Evolutionary conservation across 1,284 basidiomycete genomes (phyloP).

Genomic region (Naganishia sp.): DNA sequence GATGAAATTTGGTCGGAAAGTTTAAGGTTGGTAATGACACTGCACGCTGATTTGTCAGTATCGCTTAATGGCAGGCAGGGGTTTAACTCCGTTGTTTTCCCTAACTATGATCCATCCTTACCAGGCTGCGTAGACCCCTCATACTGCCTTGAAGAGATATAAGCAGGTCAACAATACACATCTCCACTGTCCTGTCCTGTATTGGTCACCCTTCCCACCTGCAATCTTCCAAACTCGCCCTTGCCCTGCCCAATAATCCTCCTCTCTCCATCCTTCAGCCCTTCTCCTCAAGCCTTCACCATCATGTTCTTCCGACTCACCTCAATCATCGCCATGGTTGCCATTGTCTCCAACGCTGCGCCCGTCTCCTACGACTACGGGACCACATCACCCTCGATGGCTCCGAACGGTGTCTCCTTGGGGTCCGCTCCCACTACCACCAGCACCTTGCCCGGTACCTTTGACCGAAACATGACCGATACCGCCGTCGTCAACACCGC

Average conservation of each 20-base stretch:
- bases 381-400: background rate
- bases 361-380: background rate
- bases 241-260: background rate
- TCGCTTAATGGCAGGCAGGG: too few species aligned
- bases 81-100: too few species aligned
- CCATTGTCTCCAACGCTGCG: conserved; percentile 1
- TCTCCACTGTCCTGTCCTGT: background rate
- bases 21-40: too few species aligned
- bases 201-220: background rate
- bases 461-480: conserved; percentile 1
- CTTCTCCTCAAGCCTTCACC: background rate
- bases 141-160: background rate
- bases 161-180: too few species aligned
- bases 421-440: background rate
- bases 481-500: conserved; percentile 7
- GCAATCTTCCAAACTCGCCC: background rate
- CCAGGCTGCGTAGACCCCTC: too few species aligned
- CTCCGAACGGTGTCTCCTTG: background rate
- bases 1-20: too few species aligned
- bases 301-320: conserved; percentile 1
- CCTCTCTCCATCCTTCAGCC: background rate
- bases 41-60: too few species aligned
- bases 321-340: conserved; percentile 5
- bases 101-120: too few species aligned
- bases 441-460: background rate